Conservation (phyloP, 139 green algal species). For the Desmodesmus armatus region DNA sequence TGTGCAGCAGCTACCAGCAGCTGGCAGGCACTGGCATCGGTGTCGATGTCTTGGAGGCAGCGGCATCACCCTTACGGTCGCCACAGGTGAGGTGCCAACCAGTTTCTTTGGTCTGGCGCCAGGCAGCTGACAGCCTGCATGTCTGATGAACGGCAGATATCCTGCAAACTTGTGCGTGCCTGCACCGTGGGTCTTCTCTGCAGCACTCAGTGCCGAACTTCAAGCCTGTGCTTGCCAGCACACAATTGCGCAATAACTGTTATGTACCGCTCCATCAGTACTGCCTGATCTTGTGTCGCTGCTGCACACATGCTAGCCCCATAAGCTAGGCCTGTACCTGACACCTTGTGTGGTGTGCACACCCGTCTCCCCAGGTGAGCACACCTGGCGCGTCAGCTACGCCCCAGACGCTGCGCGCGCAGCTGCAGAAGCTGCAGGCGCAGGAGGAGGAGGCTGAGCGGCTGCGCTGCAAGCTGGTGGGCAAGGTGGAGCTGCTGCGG, state of each 20-base stretch:
- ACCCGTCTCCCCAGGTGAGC: neutral
- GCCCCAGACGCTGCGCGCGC: neutral
- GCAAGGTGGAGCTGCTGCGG: slow-evolving; percentile 12
- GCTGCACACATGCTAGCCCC: neutral
- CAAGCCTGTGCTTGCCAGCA: neutral
- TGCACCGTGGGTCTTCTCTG: no score
- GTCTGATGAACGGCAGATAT: no score
- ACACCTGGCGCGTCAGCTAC: neutral
- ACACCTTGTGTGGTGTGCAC: neutral
- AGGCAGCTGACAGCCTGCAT: no score
- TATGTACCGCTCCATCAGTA: neutral
- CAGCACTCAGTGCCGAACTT: no score
- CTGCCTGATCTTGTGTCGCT: neutral
- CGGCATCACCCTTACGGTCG: no score
- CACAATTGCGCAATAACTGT: neutral
- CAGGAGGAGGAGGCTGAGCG: slow-evolving; percentile 29
- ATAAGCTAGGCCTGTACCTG: neutral
- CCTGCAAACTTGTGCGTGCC: no score
- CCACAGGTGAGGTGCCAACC: no score
- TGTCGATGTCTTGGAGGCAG: no score
- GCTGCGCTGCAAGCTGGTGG: slow-evolving; percentile 28
- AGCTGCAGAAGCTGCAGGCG: slow-evolving; percentile 11
- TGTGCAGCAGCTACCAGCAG: no score
- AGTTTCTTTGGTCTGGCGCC: no score
- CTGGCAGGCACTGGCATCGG: no score